Evolutionary conservation across 1,284 basidiomycete species (phyloP).

Genomic region (Anthracocystis setariae): DNA sequence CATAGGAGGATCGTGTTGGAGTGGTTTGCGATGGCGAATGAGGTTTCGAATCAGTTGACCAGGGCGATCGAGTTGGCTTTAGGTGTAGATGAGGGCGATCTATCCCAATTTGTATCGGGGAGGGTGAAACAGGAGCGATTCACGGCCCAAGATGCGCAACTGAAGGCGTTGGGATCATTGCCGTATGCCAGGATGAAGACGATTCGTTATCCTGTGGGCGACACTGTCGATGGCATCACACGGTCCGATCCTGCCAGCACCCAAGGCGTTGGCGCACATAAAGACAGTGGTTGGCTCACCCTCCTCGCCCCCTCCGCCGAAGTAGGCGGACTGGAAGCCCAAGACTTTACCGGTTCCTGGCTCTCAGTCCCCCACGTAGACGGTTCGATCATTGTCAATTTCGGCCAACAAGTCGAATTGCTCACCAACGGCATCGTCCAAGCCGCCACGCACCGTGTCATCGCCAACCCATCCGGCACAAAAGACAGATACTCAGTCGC

Average conservation of each 20-base stretch:
- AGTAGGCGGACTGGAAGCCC: conserved; percentile 52
- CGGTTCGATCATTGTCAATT: conserved; percentile 54
- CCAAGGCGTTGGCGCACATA: conserved; percentile 61
- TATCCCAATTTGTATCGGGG: conserved; percentile 39
- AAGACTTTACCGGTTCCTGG: conserved; percentile 54
- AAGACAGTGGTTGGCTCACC: conserved; percentile 61
- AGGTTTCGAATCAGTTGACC: conserved; percentile 44
- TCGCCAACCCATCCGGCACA: conserved; percentile 15
- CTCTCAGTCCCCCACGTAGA: conserved; percentile 47
- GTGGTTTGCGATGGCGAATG: conserved; percentile 38
- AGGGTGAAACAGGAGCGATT: conserved; percentile 4
- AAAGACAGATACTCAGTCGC: conserved; percentile 42
- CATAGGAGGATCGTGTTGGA: conserved; percentile 28
- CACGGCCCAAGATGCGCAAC: conserved; percentile 2
- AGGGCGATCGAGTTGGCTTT: conserved; percentile 52
- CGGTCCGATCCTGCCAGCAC: conserved; percentile 27
- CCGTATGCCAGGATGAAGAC: conserved; percentile 59
- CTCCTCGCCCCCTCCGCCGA: conserved; percentile 49
- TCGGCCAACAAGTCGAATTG: conserved; percentile 62
- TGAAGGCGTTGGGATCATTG: conserved; percentile 16
- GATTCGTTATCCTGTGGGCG: conserved; percentile 53
- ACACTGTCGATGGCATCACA: conserved; percentile 43
- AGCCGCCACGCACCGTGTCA: conserved; percentile 59
- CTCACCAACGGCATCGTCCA: conserved; percentile 52
- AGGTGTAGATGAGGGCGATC: conserved; percentile 27